Evolutionary conservation across 2,329 filamentous ascomycete genomes (phyloP), one percentile per base, ranked within the genome.

Genomic region (Aspergillus sp.): DNA sequence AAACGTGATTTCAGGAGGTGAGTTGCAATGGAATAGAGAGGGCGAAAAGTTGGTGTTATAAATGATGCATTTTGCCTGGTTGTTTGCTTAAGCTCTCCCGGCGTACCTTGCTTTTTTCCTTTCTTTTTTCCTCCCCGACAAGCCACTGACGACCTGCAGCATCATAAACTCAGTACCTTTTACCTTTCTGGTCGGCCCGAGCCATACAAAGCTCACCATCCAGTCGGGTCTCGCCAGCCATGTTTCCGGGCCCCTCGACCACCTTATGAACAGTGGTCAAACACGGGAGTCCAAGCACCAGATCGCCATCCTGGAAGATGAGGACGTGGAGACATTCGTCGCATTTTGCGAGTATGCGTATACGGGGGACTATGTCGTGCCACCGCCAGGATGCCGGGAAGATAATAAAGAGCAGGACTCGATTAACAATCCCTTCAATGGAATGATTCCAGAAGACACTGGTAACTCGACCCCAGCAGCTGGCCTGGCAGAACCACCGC

Each of bases 271-370:
- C 66, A 78, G 77, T 63, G 76, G 77, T 43, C 68, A 75, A 23
- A 79, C 78, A 51, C 72, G 74, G 39, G 79, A 81, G 61, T 77
- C 78, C 3, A 72, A 70, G 39, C 73, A 76, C 43, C 70, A 73
- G 11, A 73, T 76, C 33, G 77, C 74, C 12, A 70, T 77, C 17
- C 62, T 79, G 57, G 76, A 79, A 51, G 77, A 81, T 4, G 73
- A 79, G 48, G 77, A 81, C 58, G 78, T 79, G 12, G 74, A 77
- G 45, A 81, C 79, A 2, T 82, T 82, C 58, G 69, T 77, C 27
- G 75, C 74, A 2, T 81, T 82, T 62, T 77, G 73, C 59, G 75
- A 82, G 60, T 82, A 77, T 70, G 78, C 78, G 12, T 82, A 82
- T 57, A 81, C 76, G 0, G 77, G 79, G 9, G 72, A 80, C 52